Conservation (phyloP, 2,329 filamentous ascomycete species). For the Xylaria polymorpha region DNA sequence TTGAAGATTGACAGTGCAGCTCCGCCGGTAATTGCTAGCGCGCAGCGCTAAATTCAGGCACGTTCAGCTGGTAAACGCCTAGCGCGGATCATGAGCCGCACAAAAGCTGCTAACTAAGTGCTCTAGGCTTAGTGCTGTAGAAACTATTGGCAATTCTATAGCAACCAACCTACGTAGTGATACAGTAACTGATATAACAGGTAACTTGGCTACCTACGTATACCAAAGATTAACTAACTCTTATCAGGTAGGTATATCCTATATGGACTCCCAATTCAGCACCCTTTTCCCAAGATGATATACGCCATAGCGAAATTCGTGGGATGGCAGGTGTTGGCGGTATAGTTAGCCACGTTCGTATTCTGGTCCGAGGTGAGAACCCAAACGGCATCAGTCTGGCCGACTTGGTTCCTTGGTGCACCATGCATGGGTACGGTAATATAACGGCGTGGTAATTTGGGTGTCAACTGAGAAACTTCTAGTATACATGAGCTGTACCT, state of each 20-base stretch:
- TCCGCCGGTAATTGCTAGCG: not conserved
- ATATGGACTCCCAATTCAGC: not conserved
- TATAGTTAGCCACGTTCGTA: too few relatives aligned
- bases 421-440: not conserved
- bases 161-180: too few relatives aligned
- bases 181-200: not conserved
- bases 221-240: not conserved
- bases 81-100: conserved; percentile 5
- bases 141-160: not conserved
- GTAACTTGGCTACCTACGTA: not conserved
- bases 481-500: too few relatives aligned
- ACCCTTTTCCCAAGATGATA: not conserved
- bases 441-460: not conserved
- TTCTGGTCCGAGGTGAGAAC: not conserved
- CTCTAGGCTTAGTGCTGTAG: too few relatives aligned
- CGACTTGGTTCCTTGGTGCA: not conserved
- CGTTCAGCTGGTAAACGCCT: not conserved
- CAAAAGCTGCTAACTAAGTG: not conserved
- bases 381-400: too few relatives aligned
- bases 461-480: not conserved
- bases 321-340: not conserved
- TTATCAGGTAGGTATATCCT: not conserved
- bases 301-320: not conserved
- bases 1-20: conserved; percentile 3
- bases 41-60: not conserved